Evolutionary conservation across 2,329 filamentous ascomycete genomes (phyloP).

Genomic region (Sporothrix mexicana): DNA sequence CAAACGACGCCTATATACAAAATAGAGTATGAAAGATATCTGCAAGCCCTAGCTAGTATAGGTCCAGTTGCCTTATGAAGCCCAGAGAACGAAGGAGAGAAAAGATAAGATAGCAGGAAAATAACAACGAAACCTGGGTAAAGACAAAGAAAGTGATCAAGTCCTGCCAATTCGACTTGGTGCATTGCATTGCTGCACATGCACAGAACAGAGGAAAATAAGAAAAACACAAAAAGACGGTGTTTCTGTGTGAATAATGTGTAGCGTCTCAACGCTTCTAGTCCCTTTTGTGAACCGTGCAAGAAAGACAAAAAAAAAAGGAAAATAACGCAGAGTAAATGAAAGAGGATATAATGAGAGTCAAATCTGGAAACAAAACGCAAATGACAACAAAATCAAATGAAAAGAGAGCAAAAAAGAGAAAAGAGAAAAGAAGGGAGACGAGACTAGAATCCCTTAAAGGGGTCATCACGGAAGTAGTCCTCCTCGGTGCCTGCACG

Average conservation of each 20-base stretch:
- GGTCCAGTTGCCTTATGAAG: conserved; percentile 28
- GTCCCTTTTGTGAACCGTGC: conserved; percentile 26
- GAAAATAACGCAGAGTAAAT: conserved; percentile 7
- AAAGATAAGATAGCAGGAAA: neutral
- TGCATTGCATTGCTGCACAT: conserved; percentile 21
- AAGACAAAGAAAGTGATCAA: neutral
- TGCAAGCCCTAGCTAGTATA: conserved; percentile 2
- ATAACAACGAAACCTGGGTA: too few species aligned
- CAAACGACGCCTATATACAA: conserved; percentile 33
- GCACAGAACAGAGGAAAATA: neutral
- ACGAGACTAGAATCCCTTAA: conserved; percentile 60
- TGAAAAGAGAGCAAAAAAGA: conserved; percentile 17
- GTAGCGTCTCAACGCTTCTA: conserved; percentile 27
- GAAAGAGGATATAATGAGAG: conserved; percentile 23
- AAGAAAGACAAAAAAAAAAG: neutral
- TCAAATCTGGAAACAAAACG: neutral
- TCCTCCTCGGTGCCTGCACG: conserved; percentile 60
- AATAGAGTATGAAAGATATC: conserved; percentile 8
- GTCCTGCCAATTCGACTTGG: neutral
- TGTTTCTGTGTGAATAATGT: conserved; percentile 3
- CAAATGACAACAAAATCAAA: neutral
- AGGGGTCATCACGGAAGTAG: conserved; percentile 64
- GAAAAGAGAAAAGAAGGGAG: neutral
- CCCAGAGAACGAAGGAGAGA: neutral
- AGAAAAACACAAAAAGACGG: neutral